A percentile compares a stretch with the other conserved stretches of the same genome.
These are phyloP conservation scores for Epichloe sibirici DNA, from an alignment of 2,329 filamentous ascomycete species.

Conservation along the genomic window DNA sequence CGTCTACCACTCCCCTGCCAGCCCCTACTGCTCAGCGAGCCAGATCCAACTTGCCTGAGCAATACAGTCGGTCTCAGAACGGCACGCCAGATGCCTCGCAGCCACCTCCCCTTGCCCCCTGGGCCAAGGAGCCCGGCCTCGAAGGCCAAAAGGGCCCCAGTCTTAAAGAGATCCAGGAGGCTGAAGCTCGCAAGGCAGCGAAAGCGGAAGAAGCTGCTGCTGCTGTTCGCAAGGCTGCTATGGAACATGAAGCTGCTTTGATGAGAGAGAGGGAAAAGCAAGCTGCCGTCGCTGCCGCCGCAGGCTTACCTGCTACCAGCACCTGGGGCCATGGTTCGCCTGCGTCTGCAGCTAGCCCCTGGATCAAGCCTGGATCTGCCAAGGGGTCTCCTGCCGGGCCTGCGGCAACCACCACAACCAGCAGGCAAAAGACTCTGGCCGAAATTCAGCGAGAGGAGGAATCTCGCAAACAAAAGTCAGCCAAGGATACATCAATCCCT, in stretches of 20 bases:
- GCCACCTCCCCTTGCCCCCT: constrained; percentile 72
- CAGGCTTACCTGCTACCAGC: constrained; percentile 74
- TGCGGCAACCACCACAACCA: constrained; percentile 11
- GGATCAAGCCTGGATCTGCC: constrained; percentile 49
- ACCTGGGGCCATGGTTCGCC: constrained; percentile 81
- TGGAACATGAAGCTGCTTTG: constrained; percentile 64
- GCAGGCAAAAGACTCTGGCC: constrained; percentile 75
- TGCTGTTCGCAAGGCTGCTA: constrained; percentile 60
- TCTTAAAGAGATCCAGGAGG: constrained; percentile 91
- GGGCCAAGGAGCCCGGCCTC: constrained; percentile 75
- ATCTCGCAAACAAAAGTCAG: constrained; percentile 54
- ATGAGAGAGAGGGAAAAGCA: constrained; percentile 46
- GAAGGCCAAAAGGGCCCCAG: constrained; percentile 72
- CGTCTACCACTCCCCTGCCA: constrained; percentile 70
- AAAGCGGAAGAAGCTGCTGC: constrained; percentile 74
- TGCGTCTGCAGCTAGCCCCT: constrained; percentile 50
- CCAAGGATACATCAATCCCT: constrained; percentile 38
- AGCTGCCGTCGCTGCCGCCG: constrained; percentile 41
- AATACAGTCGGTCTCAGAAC: constrained; percentile 57
- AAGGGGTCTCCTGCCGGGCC: constrained; percentile 24
- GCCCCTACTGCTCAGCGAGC: constrained; percentile 81
- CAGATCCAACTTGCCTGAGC: constrained; percentile 71
- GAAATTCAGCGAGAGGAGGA: constrained; percentile 98
- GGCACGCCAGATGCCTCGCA: constrained; percentile 56
- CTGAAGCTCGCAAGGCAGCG: constrained; percentile 84